Evolutionary conservation across 768 basidiomycete genomes (phyloP).

Genomic region (Trametes villosa): DNA sequence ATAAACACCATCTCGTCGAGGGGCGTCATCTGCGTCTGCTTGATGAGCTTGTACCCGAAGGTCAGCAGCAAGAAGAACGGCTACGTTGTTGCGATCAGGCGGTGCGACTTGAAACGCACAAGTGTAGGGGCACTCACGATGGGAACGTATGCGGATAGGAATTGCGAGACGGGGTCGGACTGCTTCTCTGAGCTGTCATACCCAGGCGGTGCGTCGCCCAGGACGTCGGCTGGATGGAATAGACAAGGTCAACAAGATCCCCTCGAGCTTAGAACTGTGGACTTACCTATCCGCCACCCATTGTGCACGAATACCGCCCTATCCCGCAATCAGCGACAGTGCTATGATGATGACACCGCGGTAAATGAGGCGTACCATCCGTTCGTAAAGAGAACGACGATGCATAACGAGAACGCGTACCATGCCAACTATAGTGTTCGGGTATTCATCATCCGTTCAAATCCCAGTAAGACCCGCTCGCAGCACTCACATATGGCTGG

Average conservation of each 20-base stretch:
- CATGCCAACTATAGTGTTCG: slow-evolving; percentile 27
- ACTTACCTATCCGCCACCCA: slow-evolving; percentile 30
- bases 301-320: slow-evolving; percentile 34
- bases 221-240: slow-evolving; percentile 17
- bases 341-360: not conserved
- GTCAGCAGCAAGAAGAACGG: slow-evolving; percentile 33
- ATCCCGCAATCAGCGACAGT: not conserved
- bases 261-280: not conserved
- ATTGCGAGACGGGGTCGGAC: slow-evolving; percentile 23
- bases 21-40: slow-evolving; percentile 31
- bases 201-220: not conserved
- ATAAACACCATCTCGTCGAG: slow-evolving; percentile 32
- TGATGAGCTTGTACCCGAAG: slow-evolving; percentile 36
- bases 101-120: no score
- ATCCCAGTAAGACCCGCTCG: no score
- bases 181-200: not conserved
- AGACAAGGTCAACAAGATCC: not conserved
- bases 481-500: slow-evolving; percentile 32
- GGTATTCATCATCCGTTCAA: not conserved
- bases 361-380: slow-evolving; percentile 25
- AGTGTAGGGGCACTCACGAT: slow-evolving; percentile 22
- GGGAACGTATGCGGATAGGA: slow-evolving; percentile 33
- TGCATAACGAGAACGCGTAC: slow-evolving; percentile 32
- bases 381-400: slow-evolving; percentile 32
- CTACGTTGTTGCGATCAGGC: slow-evolving; percentile 6